Evolutionary conservation across 1,284 basidiomycete genomes (phyloP).

Genomic region (Ustanciosporium gigantosporum): DNA sequence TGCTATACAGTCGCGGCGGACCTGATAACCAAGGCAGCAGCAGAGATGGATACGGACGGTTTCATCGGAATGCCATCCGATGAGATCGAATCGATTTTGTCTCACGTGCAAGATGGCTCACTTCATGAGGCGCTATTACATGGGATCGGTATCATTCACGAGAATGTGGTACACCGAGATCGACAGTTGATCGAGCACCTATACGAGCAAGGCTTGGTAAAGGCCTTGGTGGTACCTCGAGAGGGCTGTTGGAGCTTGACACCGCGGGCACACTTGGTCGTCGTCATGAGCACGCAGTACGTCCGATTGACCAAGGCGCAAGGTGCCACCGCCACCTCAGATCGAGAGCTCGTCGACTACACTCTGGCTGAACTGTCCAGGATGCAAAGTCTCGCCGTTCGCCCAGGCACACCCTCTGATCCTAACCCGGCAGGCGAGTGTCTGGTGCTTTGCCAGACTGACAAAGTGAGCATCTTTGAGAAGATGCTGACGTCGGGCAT

Average conservation of each 20-base stretch:
- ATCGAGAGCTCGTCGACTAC: conserved; percentile 79
- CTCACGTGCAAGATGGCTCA: conserved; percentile 69
- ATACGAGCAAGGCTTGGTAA: conserved; percentile 77
- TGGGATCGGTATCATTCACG: conserved; percentile 85
- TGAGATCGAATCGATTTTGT: conserved; percentile 69
- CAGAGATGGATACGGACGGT: conserved; percentile 72
- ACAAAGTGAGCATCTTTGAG: conserved; percentile 73
- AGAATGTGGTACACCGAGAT: conserved; percentile 73
- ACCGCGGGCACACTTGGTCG: conserved; percentile 75
- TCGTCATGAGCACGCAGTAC: conserved; percentile 93
- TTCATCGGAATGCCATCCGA: conserved; percentile 69
- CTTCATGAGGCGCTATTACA: conserved; percentile 79
- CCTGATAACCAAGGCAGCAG: conserved; percentile 82
- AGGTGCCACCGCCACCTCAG: conserved; percentile 46
- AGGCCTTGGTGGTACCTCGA: conserved; percentile 79
- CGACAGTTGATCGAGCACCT: conserved; percentile 79
- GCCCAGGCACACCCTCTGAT: conserved; percentile 64
- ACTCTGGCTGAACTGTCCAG: conserved; percentile 77
- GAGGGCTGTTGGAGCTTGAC: conserved; percentile 86
- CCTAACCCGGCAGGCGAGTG: conserved; percentile 61
- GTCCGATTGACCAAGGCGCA: conserved; percentile 63
- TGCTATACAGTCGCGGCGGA: conserved; percentile 78
- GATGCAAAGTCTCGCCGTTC: conserved; percentile 86
- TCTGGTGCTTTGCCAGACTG: conserved; percentile 86
- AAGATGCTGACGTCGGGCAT: conserved; percentile 83